Evolutionary conservation across 192 early-diverging fungal species (phyloP).

Genomic region (Entrophospora sp.): DNA sequence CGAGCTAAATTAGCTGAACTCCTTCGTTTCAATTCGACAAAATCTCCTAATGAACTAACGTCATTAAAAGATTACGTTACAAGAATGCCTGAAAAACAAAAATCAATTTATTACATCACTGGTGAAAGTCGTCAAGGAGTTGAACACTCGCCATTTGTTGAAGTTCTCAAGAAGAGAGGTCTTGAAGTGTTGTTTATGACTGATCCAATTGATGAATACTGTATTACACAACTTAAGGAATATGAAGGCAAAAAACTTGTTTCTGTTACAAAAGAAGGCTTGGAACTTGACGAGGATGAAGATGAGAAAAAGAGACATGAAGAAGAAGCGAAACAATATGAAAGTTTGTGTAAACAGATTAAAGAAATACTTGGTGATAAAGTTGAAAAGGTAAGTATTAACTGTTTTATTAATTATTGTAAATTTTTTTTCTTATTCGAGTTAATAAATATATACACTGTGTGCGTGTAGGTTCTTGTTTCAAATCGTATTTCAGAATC

Average conservation of each 20-base stretch:
- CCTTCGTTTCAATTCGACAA: constrained; percentile 97
- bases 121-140: too few species aligned
- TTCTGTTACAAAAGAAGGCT: too few species aligned
- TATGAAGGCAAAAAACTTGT: constrained; percentile 98
- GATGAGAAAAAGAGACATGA: constrained; percentile 93
- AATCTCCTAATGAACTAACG: constrained; percentile 94
- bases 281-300: constrained; percentile 97
- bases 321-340: constrained; percentile 84
- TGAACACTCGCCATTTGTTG: constrained; percentile 96
- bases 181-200: constrained; percentile 98
- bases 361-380: constrained; percentile 99
- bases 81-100: too few species aligned
- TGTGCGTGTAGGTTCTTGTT: constrained; percentile 31
- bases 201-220: constrained; percentile 99
- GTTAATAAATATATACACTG: not conserved
- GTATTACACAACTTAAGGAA: constrained; percentile 96
- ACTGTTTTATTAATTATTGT: not conserved
- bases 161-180: constrained; percentile 98
- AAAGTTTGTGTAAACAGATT: constrained; percentile 82
- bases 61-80: too few species aligned
- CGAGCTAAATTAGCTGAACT: constrained; percentile 93
- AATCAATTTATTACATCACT: too few species aligned
- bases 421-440: not conserved
- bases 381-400: constrained; percentile 74
- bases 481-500: too few species aligned